Conservation (phyloP, 176 grass and related monocot species). For the Oryza meridionalis region DNA sequence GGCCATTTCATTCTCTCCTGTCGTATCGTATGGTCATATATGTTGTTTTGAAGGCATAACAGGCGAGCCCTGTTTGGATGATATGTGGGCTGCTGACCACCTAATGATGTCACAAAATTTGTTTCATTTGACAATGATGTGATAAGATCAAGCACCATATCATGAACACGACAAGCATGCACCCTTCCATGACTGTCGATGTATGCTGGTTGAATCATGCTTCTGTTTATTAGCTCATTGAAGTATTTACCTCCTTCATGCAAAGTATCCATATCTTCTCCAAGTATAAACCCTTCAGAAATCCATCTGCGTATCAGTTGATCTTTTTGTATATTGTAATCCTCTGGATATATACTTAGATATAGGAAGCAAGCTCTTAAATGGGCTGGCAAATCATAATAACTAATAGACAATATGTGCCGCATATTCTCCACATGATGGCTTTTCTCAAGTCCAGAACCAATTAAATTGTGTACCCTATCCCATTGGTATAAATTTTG, state of each 20-base stretch:
- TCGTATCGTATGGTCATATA: neutral
- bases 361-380: constrained; percentile 32
- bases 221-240: constrained; percentile 36
- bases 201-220: constrained; percentile 27
- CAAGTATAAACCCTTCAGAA: constrained; percentile 26
- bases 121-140: constrained; percentile 28
- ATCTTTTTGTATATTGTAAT: constrained; percentile 27
- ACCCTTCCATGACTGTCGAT: neutral
- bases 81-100: neutral
- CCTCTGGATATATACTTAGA: constrained; percentile 37
- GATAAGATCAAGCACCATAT: constrained; percentile 41
- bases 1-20: neutral
- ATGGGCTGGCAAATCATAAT: constrained; percentile 28
- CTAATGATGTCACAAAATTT: constrained; percentile 1
- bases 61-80: constrained; percentile 8
- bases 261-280: neutral
- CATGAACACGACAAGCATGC: constrained; percentile 28
- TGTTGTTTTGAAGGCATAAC: neutral
- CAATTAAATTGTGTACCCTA: constrained; percentile 1
- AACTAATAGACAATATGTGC: constrained; percentile 38
- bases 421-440: constrained; percentile 27
- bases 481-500: constrained; percentile 12
- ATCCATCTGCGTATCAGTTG: constrained; percentile 35
- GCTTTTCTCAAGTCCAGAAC: constrained; percentile 23
- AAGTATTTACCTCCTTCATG: neutral